Conservation (phyloP, 306 rosid genomes). For the Geum urbanum region DNA sequence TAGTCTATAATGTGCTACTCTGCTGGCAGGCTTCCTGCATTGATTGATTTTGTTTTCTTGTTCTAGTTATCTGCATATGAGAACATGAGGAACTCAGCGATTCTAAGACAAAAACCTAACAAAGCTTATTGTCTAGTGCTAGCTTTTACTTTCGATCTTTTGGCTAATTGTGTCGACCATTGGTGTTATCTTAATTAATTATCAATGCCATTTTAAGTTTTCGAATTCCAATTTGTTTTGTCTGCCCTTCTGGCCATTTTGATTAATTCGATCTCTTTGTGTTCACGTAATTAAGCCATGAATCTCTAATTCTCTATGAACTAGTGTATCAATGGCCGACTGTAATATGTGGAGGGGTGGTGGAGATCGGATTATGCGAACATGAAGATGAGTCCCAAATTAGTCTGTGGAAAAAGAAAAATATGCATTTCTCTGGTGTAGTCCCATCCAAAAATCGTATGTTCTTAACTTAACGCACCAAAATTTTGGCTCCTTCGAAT, state of each 20-base stretch:
- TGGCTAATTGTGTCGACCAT: neutral
- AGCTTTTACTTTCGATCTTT: neutral
- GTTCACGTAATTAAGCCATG: no score
- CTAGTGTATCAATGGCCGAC: no score
- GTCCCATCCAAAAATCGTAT: no score
- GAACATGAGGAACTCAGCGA: neutral
- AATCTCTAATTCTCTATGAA: no score
- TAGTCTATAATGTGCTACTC: neutral
- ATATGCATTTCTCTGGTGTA: no score
- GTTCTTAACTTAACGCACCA: no score
- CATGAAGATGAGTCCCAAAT: no score
- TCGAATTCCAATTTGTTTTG: neutral
- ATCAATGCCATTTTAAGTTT: neutral
- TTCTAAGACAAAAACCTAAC: neutral
- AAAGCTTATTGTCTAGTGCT: neutral
- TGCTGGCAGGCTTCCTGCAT: neutral
- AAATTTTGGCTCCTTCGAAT: no score
- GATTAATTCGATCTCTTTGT: no score
- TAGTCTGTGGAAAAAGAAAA: no score
- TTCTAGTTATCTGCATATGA: neutral
- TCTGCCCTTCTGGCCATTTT: neutral
- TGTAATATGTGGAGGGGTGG: no score
- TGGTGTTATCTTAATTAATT: neutral
- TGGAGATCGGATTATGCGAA: no score
- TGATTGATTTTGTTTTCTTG: neutral